Evolutionary conservation across 805 yeast species (phyloP).

Genomic region (Starmerella asiatica): DNA sequence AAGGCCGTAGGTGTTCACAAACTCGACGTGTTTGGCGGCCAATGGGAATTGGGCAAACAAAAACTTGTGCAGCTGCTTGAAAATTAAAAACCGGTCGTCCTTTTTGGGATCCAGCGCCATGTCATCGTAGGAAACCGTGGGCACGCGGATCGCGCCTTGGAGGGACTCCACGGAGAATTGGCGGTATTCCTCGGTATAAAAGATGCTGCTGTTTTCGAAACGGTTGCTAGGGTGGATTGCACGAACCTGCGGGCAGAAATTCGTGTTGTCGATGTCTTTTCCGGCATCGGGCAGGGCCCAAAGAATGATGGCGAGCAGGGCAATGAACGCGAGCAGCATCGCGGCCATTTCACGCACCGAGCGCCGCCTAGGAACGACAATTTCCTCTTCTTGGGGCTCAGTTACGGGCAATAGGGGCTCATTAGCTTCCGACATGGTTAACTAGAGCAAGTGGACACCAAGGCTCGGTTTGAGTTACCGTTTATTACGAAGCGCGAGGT

Average conservation of each 20-base stretch:
- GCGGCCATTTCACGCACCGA: slow-evolving; percentile 18
- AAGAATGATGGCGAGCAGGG: slow-evolving; percentile 13
- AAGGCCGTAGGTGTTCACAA: slow-evolving; percentile 49
- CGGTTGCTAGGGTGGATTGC: slow-evolving; percentile 4
- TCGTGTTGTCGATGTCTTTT: slow-evolving; percentile 13
- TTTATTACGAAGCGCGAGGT: too few species aligned
- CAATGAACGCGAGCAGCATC: slow-evolving; percentile 15
- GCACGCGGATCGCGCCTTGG: slow-evolving; percentile 49
- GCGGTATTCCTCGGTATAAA: slow-evolving; percentile 12
- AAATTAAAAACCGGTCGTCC: slow-evolving; percentile 38
- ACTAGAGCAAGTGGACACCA: too few species aligned
- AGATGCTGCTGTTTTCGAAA: slow-evolving; percentile 4
- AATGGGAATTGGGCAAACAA: slow-evolving; percentile 39
- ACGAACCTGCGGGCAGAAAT: slow-evolving; percentile 19
- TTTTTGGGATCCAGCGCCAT: slow-evolving; percentile 33
- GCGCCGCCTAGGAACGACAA: too few species aligned
- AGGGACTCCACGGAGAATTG: slow-evolving; percentile 13
- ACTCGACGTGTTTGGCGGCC: slow-evolving; percentile 36
- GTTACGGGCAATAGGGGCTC: too few species aligned
- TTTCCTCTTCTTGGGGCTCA: too few species aligned
- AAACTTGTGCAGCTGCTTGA: slow-evolving; percentile 36
- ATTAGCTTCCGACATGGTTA: too few species aligned
- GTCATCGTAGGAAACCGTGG: slow-evolving; percentile 52
- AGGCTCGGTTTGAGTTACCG: too few species aligned
- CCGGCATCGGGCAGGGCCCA: slow-evolving; percentile 18